Evolutionary conservation across 192 early-diverging fungal genomes (phyloP), one percentile per base, ranked within the genome.

Genomic region (Gonapodya prolifera): DNA sequence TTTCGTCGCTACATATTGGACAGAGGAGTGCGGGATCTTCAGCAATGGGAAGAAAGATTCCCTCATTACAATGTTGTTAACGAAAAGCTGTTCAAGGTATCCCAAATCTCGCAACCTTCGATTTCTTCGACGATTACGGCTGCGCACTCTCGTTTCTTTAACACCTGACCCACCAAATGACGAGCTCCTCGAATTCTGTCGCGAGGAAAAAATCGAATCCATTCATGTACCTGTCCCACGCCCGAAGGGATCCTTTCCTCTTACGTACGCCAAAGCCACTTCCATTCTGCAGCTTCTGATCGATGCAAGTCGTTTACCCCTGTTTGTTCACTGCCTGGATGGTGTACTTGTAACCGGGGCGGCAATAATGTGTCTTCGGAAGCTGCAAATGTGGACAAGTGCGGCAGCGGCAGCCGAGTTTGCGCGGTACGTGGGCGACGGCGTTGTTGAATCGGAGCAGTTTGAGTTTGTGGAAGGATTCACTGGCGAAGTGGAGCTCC

Each of bases 291-390:
- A 90, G 83, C 85, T 94, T 1, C 83, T 98, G 29, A 91, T 94
- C 16, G 91, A 97, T 77, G 87, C 90, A 0, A 35, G 76, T 0
- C 89, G 91, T 73, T 79, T 86, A 61, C 97, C 96, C 0, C 77
- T 96, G 30, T 98, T 92, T 80, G 77, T 99, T 1, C 97, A 99
- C 81, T 98, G 96, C 79, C 81, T 94, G 33, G 94, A 98, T 80
- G 96, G 96, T 13, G 89, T 92, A 0, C 87, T 92, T 76, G 93
- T 95, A 34, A 97, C 94, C 0, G 93, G 93, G 0, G 81, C 95
- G 1, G 87, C 94, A 0, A 82, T 96, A 16, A 91, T 93, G 79
- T 95, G 94, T 80, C 78, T 99, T 77, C 87, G 97, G 34, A 96
- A 94, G 78, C 81, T 99, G 69, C 94, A 97, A 85, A 87, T 92